A percentile compares a stretch with the other conserved stretches of the same genome.
Evolutionary conservation across 257 asterid genomes (phyloP).

Genomic region (Forsythia viridissima): DNA sequence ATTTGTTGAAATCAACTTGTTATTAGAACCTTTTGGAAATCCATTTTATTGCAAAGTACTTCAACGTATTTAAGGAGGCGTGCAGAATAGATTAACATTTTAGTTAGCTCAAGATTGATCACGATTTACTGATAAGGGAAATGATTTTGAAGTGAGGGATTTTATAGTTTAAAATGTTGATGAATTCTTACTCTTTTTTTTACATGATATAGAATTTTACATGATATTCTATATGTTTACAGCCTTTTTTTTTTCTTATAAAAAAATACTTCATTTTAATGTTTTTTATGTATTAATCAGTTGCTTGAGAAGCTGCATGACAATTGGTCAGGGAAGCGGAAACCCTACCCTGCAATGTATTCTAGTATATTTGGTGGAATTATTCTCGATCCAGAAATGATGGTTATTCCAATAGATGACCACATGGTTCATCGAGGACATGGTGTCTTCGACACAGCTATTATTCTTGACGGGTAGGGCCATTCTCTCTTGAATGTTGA

Average conservation of each 20-base stretch:
- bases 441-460: conserved; percentile 88
- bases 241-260: neutral
- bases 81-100: neutral
- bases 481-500: neutral
- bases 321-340: conserved; percentile 64
- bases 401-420: conserved; percentile 88
- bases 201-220: neutral
- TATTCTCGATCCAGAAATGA: conserved; percentile 83
- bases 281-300: conserved; percentile 33
- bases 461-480: conserved; percentile 63
- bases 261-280: neutral
- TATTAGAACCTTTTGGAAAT: neutral
- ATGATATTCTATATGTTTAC: neutral
- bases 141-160: neutral
- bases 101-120: neutral
- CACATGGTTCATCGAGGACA: conserved; percentile 99
- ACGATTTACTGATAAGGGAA: neutral
- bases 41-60: neutral
- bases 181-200: neutral
- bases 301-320: conserved; percentile 70
- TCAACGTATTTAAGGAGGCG: neutral
- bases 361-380: conserved; percentile 83
- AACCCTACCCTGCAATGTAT: conserved; percentile 89
- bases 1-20: neutral
- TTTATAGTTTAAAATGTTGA: neutral